Evolutionary conservation across 1,139 yeast species (phyloP).

Genomic region (Nakaseomyces sp.): DNA sequence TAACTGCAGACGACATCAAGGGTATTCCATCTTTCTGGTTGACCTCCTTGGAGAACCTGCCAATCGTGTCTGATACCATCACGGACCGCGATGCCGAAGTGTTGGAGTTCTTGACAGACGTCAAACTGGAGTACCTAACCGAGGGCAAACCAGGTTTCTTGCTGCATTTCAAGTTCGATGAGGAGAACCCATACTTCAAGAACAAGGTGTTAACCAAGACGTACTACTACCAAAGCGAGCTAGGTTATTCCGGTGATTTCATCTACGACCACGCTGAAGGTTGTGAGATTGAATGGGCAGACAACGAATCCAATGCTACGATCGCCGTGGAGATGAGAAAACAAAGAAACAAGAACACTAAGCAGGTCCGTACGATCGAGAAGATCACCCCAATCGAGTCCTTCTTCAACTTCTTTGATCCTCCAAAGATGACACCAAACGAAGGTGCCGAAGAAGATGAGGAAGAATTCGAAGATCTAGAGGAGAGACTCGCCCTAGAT

Average conservation of each 20-base stretch:
- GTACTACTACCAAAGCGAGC: conserved; percentile 87
- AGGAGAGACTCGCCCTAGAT: conserved; percentile 80
- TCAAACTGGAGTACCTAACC: conserved; percentile 73
- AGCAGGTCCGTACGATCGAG: conserved; percentile 93
- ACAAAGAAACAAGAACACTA: conserved; percentile 95
- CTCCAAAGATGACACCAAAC: conserved; percentile 67
- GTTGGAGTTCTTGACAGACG: conserved; percentile 55
- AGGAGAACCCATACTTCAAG: conserved; percentile 66
- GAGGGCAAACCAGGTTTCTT: conserved; percentile 74
- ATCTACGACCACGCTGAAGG: conserved; percentile 97
- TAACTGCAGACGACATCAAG: conserved; percentile 34
- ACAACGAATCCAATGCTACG: conserved; percentile 75
- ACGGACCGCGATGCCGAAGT: conserved; percentile 89
- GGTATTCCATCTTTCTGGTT: conserved; percentile 97
- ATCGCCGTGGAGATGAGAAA: conserved; percentile 86
- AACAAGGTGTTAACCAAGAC: conserved; percentile 70
- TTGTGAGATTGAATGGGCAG: conserved; percentile 72
- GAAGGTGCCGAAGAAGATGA: conserved; percentile 43
- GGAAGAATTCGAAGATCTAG: conserved; percentile 67
- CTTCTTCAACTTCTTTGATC: conserved; percentile 90
- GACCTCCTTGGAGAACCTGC: conserved; percentile 83
- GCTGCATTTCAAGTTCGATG: conserved; percentile 64
- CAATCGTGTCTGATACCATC: conserved; percentile 74
- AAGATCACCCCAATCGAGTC: conserved; percentile 89
- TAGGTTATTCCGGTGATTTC: conserved; percentile 92